Conservation (phyloP, 2,329 filamentous ascomycete species). For the Purpureocillium lavendulum region DNA sequence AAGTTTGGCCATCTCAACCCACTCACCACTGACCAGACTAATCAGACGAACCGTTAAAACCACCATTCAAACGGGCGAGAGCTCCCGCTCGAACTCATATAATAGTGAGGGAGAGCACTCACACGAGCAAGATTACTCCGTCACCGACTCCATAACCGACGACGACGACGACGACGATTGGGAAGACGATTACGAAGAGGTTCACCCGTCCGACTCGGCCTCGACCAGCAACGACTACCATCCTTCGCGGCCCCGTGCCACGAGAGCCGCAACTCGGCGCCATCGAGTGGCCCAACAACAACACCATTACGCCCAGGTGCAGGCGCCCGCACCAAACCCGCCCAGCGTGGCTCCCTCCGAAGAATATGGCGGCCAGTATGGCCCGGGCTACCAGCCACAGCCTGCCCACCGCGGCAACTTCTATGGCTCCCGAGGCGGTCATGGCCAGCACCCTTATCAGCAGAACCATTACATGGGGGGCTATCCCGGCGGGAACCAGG, state of each 20-base stretch:
- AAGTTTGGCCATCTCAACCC: slow-evolving; percentile 5
- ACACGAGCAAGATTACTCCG: slow-evolving; percentile 19
- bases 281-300: slow-evolving; percentile 23
- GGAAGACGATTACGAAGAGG: slow-evolving; percentile 33
- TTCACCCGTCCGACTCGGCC: slow-evolving; percentile 52
- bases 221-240: slow-evolving; percentile 33
- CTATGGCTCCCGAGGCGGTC: slow-evolving; percentile 14
- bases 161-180: slow-evolving; percentile 33
- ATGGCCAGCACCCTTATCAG: slow-evolving; percentile 27
- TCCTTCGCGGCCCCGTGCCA: slow-evolving; percentile 10
- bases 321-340: slow-evolving; percentile 31
- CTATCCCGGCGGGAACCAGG: slow-evolving; percentile 29
- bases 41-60: slow-evolving; percentile 17
- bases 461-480: slow-evolving; percentile 35
- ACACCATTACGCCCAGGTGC: slow-evolving; percentile 29
- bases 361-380: slow-evolving; percentile 43
- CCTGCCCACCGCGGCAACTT: slow-evolving; percentile 19
- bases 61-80: slow-evolving; percentile 17
- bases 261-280: slow-evolving; percentile 18
- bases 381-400: slow-evolving; percentile 10
- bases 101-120: slow-evolving; percentile 30
- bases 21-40: slow-evolving; percentile 17
- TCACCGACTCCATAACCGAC: slow-evolving; percentile 23
- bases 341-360: slow-evolving; percentile 59
- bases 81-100: slow-evolving; percentile 23